Evolutionary conservation across 768 basidiomycete species (phyloP).

Genomic region (Nidularia sp.): DNA sequence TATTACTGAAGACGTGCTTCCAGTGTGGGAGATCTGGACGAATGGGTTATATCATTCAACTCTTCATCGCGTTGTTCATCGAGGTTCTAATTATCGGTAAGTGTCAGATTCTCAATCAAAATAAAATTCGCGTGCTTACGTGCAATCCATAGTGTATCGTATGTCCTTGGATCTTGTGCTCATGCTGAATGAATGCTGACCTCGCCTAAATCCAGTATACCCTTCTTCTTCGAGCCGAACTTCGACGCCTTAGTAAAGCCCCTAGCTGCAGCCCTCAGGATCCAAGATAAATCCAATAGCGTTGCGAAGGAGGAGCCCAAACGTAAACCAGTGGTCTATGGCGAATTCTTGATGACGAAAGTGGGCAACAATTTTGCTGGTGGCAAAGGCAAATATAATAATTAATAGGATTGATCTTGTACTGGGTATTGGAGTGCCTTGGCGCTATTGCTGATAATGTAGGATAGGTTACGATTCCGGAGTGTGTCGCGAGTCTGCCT

Average conservation of each 20-base stretch:
- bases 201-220: constrained; percentile 63
- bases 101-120: constrained; percentile 8
- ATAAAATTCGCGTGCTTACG: not conserved
- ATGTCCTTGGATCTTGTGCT: constrained; percentile 21
- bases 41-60: constrained; percentile 83
- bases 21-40: constrained; percentile 93
- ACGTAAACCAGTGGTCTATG: constrained; percentile 58
- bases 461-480: not conserved
- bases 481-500: not conserved
- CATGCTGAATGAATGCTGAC: no score
- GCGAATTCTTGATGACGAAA: constrained; percentile 72
- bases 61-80: constrained; percentile 85
- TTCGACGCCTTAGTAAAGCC: constrained; percentile 70
- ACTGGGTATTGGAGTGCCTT: no score
- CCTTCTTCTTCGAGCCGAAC: constrained; percentile 94
- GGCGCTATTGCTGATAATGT: not conserved
- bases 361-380: constrained; percentile 69
- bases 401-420: not conserved
- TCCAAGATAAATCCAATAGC: constrained; percentile 19
- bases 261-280: constrained; percentile 52
- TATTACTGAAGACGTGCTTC: not conserved
- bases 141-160: constrained; percentile 59
- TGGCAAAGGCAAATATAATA: constrained; percentile 34
- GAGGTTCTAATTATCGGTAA: constrained; percentile 64
- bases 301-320: constrained; percentile 7